phyloP scores from a whole-genome alignment of 1,139 yeast species.

The Neolecta irregularis region DNA sequence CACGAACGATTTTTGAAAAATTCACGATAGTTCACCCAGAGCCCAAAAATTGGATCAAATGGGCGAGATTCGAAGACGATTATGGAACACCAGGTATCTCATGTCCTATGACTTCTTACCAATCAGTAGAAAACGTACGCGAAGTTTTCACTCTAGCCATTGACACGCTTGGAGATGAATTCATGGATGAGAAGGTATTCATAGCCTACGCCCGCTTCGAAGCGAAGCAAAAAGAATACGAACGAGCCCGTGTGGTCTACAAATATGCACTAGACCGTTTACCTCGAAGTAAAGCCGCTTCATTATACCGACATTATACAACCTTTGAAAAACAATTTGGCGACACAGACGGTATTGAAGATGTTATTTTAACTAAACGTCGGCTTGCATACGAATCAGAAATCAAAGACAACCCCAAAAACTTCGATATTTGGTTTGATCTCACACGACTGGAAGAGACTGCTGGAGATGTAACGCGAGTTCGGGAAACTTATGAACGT shows the following conservation, averaged over 20 bases:
- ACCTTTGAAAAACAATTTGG: constrained; percentile 57
- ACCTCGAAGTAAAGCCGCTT: constrained; percentile 29
- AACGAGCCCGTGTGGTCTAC: constrained; percentile 52
- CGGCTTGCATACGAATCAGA: constrained; percentile 38
- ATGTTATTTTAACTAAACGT: constrained; percentile 39
- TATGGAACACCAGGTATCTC: constrained; percentile 28
- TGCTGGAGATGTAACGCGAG: constrained; percentile 20
- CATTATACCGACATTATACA: constrained; percentile 35
- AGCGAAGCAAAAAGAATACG: constrained; percentile 41
- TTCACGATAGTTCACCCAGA: constrained; percentile 41
- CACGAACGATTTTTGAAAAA: constrained; percentile 40
- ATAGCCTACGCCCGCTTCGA: constrained; percentile 64
- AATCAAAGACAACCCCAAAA: constrained; percentile 34
- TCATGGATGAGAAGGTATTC: constrained; percentile 29
- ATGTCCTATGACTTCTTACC: background rate
- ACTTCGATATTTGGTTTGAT: constrained; percentile 75
- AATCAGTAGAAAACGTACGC: constrained; percentile 25
- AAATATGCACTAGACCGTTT: constrained; percentile 37
- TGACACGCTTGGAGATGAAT: constrained; percentile 33
- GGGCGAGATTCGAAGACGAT: constrained; percentile 46
- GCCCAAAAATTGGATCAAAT: constrained; percentile 47
- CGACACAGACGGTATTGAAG: constrained; percentile 36
- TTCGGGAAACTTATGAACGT: constrained; percentile 31
- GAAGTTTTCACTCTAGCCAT: constrained; percentile 54
- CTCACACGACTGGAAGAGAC: constrained; percentile 37